Evolutionary conservation across 495 filamentous ascomycete genomes (phyloP).

Genomic region (Xylaria intraflava): DNA sequence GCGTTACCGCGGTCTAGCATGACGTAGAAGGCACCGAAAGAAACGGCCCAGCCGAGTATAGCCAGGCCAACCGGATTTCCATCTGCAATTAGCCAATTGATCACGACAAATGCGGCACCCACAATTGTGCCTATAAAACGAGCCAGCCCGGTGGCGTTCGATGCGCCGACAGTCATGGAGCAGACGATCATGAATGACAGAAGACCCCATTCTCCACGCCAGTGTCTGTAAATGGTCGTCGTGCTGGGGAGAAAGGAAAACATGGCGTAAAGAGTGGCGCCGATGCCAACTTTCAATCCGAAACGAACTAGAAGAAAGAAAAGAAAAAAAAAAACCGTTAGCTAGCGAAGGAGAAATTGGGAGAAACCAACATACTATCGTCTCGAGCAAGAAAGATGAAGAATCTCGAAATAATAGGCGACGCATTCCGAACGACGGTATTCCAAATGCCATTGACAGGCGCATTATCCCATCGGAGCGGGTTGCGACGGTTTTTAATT

Average conservation of each 20-base stretch:
- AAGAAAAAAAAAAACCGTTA: no score
- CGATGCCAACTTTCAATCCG: slow-evolving; percentile 85
- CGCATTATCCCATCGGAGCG: slow-evolving; percentile 36
- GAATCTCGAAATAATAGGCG: slow-evolving; percentile 32
- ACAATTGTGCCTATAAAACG: slow-evolving; percentile 85
- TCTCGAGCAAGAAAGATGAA: slow-evolving; percentile 41
- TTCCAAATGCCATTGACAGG: slow-evolving; percentile 25
- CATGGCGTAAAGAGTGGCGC: slow-evolving; percentile 79
- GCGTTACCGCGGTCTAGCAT: slow-evolving; percentile 79
- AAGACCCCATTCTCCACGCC: slow-evolving; percentile 95
- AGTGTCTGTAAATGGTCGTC: slow-evolving; percentile 73
- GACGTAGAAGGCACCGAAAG: slow-evolving; percentile 78
- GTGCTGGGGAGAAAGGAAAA: slow-evolving; percentile 76
- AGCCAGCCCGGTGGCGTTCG: slow-evolving; percentile 82
- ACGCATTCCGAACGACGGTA: slow-evolving; percentile 28
- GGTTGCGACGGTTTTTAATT: slow-evolving; percentile 36
- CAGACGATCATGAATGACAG: slow-evolving; percentile 98
- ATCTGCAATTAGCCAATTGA: slow-evolving; percentile 67
- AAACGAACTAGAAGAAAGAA: slow-evolving; percentile 50
- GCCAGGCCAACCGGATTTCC: slow-evolving; percentile 69
- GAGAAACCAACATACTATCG: slow-evolving; percentile 38
- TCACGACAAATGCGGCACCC: slow-evolving; percentile 66
- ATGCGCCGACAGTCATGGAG: slow-evolving; percentile 92
- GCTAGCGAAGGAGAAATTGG: slow-evolving; percentile 9
- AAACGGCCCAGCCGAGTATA: slow-evolving; percentile 71